phyloP scores from a whole-genome alignment of 768 basidiomycete species.

The Suillus plorans region DNA sequence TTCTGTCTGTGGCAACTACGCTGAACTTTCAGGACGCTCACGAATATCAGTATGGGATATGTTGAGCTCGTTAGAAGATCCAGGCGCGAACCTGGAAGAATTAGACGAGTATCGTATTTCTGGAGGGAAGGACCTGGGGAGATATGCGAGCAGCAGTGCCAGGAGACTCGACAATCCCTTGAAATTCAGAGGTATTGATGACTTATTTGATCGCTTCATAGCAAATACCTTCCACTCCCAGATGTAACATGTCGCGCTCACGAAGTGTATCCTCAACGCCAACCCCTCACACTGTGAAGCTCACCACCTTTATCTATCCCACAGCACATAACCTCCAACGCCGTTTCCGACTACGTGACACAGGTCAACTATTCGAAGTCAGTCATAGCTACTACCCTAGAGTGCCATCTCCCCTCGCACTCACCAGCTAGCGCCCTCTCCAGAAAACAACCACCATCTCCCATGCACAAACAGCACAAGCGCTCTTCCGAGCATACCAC shows the following conservation, averaged over 20 bases:
- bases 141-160: constrained; percentile 63
- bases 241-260: constrained; percentile 20
- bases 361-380: constrained; percentile 77
- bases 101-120: constrained; percentile 61
- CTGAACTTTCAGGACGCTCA: constrained; percentile 71
- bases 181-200: constrained; percentile 60
- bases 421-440: constrained; percentile 26
- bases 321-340: constrained; percentile 39
- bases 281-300: constrained; percentile 31
- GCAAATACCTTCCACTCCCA: constrained; percentile 36
- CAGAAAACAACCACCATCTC: constrained; percentile 28
- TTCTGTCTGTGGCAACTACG: constrained; percentile 67
- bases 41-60: constrained; percentile 61
- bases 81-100: constrained; percentile 71
- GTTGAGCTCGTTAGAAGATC: constrained; percentile 65
- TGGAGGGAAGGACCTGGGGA: constrained; percentile 67
- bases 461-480: constrained; percentile 54
- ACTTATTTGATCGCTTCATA: constrained; percentile 29
- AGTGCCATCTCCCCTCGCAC: constrained; percentile 66
- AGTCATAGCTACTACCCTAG: constrained; percentile 57
- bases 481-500: constrained; percentile 70
- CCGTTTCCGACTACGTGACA: constrained; percentile 66
- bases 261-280: constrained; percentile 39
- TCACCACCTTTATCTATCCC: constrained; percentile 40
- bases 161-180: constrained; percentile 70